A percentile compares a stretch with the other conserved stretches of the same genome.
Evolutionary conservation across 805 yeast species (phyloP).

Genomic region (Starmerella etchellsii): DNA sequence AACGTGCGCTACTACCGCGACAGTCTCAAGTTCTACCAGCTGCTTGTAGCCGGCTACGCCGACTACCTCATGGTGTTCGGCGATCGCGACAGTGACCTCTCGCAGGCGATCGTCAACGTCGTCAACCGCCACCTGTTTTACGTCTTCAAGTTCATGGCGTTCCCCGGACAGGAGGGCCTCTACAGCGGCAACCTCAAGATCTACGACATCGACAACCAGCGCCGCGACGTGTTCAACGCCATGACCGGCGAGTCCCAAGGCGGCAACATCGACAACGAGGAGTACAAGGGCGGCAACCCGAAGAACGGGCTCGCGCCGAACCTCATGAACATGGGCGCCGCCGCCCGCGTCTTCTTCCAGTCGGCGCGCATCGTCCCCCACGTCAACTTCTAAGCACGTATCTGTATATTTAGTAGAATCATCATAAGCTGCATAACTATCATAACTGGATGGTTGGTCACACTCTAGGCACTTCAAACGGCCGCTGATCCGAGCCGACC

Average conservation of each 20-base stretch:
- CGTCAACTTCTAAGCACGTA: constrained; percentile 22
- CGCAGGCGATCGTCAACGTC: constrained; percentile 29
- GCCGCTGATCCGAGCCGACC: too few species aligned
- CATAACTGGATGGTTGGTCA: too few species aligned
- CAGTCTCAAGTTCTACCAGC: constrained; percentile 47
- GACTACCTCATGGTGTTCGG: constrained; percentile 46
- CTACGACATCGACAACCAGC: constrained; percentile 38
- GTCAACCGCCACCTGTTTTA: constrained; percentile 42
- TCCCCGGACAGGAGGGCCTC: constrained; percentile 41
- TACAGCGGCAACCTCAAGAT: constrained; percentile 51
- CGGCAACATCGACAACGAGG: constrained; percentile 40
- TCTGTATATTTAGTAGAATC: too few species aligned
- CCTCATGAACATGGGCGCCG: constrained; percentile 51
- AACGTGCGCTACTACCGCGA: constrained; percentile 53
- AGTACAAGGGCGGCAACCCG: constrained; percentile 35
- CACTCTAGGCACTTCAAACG: too few species aligned
- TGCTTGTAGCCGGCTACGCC: constrained; percentile 54
- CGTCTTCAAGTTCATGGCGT: constrained; percentile 44
- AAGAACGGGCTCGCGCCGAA: constrained; percentile 34
- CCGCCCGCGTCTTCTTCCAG: constrained; percentile 58
- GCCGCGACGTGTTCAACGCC: constrained; percentile 37
- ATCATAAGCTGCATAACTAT: too few species aligned
- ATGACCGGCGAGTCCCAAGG: constrained; percentile 45
- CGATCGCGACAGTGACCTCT: constrained; percentile 27
- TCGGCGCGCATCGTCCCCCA: constrained; percentile 44